Evolutionary conservation across 202 grass and related monocot genomes (phyloP).

Genomic region (Cymbopogon flexuosus): DNA sequence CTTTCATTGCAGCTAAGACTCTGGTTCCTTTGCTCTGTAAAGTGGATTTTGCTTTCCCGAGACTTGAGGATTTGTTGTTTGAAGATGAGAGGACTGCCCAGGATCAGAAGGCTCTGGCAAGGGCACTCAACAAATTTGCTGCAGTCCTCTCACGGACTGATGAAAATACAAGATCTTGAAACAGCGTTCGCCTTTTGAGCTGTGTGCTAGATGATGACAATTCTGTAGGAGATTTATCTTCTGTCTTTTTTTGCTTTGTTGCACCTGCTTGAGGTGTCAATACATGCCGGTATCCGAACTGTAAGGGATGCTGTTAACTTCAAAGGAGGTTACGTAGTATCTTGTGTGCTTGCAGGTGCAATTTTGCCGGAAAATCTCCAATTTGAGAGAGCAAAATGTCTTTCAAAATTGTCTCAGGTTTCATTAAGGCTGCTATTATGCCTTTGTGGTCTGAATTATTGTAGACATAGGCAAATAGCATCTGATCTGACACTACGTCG

Average conservation of each 20-base stretch:
- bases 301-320: neutral
- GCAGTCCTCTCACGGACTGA: neutral
- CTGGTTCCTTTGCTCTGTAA: neutral
- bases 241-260: neutral
- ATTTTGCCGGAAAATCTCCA: neutral
- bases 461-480: neutral
- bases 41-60: neutral
- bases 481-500: neutral
- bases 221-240: slow-evolving; percentile 3
- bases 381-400: neutral
- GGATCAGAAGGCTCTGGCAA: neutral
- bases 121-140: neutral
- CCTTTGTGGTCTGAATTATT: neutral
- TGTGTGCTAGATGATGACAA: neutral
- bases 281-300: neutral
- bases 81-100: neutral
- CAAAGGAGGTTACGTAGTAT: neutral
- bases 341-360: too few species aligned
- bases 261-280: too few species aligned
- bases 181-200: neutral
- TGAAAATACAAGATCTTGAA: slow-evolving; percentile 14
- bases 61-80: neutral
- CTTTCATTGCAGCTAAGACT: neutral
- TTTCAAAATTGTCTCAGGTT: neutral
- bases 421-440: neutral